A percentile compares a stretch with the other conserved stretches of the same genome.
Conservation (phyloP, 176 grass and related monocot species). For the Aegilops longissima region DNA sequence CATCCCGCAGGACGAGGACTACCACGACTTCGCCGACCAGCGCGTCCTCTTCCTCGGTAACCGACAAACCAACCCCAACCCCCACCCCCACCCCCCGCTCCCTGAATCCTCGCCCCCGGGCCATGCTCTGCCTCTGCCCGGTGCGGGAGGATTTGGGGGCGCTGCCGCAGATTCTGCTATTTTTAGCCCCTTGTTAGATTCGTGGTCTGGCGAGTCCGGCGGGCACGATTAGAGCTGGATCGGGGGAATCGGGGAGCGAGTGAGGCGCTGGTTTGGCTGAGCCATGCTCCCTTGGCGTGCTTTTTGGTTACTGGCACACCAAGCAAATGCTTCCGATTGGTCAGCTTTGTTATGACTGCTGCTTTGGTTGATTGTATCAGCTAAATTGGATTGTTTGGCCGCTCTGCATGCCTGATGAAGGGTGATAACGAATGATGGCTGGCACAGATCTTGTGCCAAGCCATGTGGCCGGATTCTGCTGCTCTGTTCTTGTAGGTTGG, state of each 20-base stretch:
- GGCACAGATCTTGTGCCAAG: too few species aligned
- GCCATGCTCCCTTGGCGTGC: too few species aligned
- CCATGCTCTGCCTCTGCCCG: too few species aligned
- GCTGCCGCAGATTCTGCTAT: background rate
- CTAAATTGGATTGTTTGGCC: too few species aligned
- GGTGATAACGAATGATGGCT: too few species aligned
- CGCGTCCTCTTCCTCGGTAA: slow-evolving; percentile 76
- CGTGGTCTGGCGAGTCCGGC: background rate
- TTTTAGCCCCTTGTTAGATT: background rate
- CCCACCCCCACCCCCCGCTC: too few species aligned
- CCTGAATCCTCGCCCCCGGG: too few species aligned
- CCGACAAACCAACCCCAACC: background rate
- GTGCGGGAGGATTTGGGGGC: background rate
- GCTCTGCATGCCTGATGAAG: too few species aligned
- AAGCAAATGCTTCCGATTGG: background rate
- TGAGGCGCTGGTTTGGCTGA: too few species aligned
- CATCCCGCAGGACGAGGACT: slow-evolving; percentile 84
- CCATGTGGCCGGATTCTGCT: too few species aligned
- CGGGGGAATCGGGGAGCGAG: background rate
- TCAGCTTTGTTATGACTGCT: too few species aligned
- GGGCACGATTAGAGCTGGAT: background rate
- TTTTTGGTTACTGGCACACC: background rate
- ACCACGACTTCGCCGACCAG: slow-evolving; percentile 94
- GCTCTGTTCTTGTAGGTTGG: background rate
- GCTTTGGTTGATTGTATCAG: too few species aligned